Evolutionary conservation across 208 protist genomes (phyloP).

Genomic region (Trichomonas vaginalis): DNA sequence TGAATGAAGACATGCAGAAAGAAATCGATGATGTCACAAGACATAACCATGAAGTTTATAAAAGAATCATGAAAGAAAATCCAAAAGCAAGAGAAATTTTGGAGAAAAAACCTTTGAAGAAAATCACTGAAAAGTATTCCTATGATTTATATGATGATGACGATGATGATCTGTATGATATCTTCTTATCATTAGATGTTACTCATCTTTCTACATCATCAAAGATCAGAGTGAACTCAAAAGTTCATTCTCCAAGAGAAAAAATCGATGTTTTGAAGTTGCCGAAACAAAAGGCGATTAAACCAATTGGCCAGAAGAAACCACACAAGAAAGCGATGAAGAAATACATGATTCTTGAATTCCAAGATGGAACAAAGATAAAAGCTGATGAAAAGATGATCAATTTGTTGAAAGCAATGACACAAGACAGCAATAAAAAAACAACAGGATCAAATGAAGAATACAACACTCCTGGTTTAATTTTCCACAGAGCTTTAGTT

Average conservation of each 20-base stretch:
- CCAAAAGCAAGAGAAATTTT: background rate
- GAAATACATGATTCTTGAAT: background rate
- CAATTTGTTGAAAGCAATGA: background rate
- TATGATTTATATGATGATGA: background rate
- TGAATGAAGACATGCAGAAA: background rate
- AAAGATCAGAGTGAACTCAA: background rate
- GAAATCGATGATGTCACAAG: background rate
- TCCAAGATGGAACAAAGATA: background rate
- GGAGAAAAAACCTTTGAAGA: background rate
- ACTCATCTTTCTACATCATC: background rate
- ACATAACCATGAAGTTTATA: background rate
- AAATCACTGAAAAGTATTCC: background rate
- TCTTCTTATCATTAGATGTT: background rate
- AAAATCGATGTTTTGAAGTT: background rate
- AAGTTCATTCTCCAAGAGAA: background rate
- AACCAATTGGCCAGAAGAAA: background rate
- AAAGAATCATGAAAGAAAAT: background rate
- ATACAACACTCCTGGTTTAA: background rate
- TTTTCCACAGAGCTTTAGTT: background rate
- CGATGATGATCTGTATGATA: background rate
- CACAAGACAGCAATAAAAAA: background rate
- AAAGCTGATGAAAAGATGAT: background rate
- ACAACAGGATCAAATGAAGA: background rate
- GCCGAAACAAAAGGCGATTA: background rate
- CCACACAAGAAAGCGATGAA: background rate